Percentiles rank a stretch among this genome's conserved stretches.
phyloP scores from a whole-genome alignment of 805 yeast genomes.

The Yarrowia bubula region DNA sequence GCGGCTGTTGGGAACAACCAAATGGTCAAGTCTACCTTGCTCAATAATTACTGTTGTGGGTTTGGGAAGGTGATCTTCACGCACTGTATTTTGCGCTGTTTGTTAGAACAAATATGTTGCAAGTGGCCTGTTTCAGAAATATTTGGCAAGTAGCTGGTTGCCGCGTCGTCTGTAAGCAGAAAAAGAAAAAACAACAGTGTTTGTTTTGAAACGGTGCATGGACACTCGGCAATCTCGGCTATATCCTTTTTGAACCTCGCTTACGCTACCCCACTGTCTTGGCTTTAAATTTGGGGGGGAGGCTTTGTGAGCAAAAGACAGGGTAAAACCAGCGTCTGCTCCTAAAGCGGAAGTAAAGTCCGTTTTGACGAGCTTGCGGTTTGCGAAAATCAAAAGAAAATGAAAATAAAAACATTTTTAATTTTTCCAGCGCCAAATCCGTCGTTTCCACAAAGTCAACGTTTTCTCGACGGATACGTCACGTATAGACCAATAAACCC shows the following conservation, averaged over 20 bases:
- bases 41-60: too few species aligned
- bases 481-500: too few species aligned
- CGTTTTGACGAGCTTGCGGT: not conserved
- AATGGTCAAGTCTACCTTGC: too few species aligned
- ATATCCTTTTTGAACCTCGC: conserved; percentile 17
- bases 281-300: not conserved
- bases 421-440: too few species aligned
- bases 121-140: not conserved
- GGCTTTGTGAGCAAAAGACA: not conserved
- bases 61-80: too few species aligned
- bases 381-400: not conserved
- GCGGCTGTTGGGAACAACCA: not conserved
- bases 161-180: not conserved
- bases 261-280: conserved; percentile 12
- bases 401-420: not conserved
- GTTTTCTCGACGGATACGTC: too few species aligned
- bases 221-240: conserved; percentile 9
- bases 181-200: not conserved
- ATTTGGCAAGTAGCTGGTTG: not conserved
- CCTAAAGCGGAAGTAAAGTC: not conserved
- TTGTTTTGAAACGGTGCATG: conserved; percentile 14
- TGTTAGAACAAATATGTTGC: too few species aligned
- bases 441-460: too few species aligned
- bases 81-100: too few species aligned
- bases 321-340: not conserved